Base-by-base conservation (phyloP, 345 rosid genomes). In the Heritiera littoralis region DNA sequence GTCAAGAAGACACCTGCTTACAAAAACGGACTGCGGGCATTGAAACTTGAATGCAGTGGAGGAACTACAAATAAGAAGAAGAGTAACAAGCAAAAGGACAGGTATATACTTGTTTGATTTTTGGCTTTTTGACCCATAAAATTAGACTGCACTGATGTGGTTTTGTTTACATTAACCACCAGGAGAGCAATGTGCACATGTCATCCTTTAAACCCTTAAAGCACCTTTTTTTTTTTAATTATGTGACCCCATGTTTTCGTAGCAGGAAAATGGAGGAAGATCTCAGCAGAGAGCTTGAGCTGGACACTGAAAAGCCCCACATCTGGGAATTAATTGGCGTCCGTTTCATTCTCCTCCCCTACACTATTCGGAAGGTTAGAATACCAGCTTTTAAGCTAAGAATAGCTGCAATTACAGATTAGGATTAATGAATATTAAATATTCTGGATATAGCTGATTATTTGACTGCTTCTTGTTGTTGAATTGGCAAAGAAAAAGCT, bases 1-100 rank as follows among this genome's bases (percentile, higher is more conserved):
- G 84, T 96, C 55, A 92, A 92, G 86, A 90, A 90, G 81, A 96
- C 97, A 49, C 98, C 99, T 79, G 97, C 97, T 10, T 94, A 94
- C 82, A 96, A 90, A 87, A 96, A 94, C 80, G 90, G 80, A 88
- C 88, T 96, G 66, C 89, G 85, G 64, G 98, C 99, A 6, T 83
- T 96, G 87, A 92, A 90, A 83, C 88, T 96, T 77, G 96, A 94
- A 83, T 94, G 97, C 58, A 87, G 88, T 9, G 97, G 99, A 77
- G 97, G 94, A 81, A 81, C 85, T 56, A 61, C 90, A 64, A 85
- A 83, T 78, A 95, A 89, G 92, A 95, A 93, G 92, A 95, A 93
- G 87, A 89, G 81, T 70, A 83, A 83, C 84, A 92, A 83, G 90
- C 99, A 89, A 80, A 90, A 89, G 79, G 91, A 90, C 82, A 89